Evolutionary conservation across 1,284 basidiomycete species (phyloP), one percentile per base, ranked within the genome.

Genomic region (Tilletia caries): DNA sequence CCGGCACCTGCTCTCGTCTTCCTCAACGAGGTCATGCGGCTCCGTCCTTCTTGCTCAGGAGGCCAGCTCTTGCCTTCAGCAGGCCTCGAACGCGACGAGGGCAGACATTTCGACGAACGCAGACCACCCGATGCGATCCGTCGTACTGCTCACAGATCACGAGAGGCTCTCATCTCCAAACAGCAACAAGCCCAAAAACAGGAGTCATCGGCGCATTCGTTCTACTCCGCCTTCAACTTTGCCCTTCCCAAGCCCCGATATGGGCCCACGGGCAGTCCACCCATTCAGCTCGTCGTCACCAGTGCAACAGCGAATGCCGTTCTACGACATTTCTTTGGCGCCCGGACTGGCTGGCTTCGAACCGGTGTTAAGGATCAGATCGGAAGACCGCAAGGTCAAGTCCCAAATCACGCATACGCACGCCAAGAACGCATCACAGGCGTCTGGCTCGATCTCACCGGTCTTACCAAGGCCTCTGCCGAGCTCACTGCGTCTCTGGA

Each of bases 301-400:
- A 79, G 78, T 34, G 81, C 81, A 1, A 83, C 79, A 6, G 80
- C 81, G 37, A 82, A 82, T 64, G 75, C 80, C 20, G 80, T 83
- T 10, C 69, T 83, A 69, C 76, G 81, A 33, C 76, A 83, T 68
- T 83, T 82, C 60, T 71, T 83, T 41, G 79, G 76, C 33, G 79
- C 79, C 4, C 73, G 79, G 5, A 83, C 81, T 1, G 81, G 81
- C 29, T 83, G 81, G 81, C 67, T 82, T 50, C 73, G 81, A 1
- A 77, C 78, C 1, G 79, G 78, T 33, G 72, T 73, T 41, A 74
- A 72, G 66, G 77, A 69, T 76, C 48, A 66, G 64, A 46, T 34
- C 32, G 32, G 68, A 68, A 33, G 68, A 65, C 18, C 65, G 71
- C 32, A 48, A 64, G 3, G 73, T 71, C 58, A 72, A 70, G n/a